phyloP scores from a whole-genome alignment of 2,329 filamentous ascomycete genomes.

The Aspergillaceae sp. region DNA sequence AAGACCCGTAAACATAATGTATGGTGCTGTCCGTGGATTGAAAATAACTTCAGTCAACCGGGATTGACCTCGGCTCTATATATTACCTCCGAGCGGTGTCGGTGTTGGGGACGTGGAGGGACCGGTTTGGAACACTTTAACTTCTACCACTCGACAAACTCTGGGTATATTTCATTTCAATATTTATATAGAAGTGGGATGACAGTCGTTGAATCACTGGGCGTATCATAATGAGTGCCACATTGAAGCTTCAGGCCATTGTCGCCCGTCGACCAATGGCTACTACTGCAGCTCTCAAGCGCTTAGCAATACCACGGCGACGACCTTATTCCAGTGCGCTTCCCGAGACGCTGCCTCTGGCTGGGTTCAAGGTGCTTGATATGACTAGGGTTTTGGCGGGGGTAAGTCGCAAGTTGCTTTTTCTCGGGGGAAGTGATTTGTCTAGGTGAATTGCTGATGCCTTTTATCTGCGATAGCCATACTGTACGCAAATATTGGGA shows the following conservation, averaged over 20 bases:
- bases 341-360: conserved; percentile 56
- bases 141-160: no score
- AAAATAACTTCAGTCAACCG: neutral
- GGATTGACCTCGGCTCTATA: conserved; percentile 4
- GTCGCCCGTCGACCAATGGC: conserved; percentile 15
- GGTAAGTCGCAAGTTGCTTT: conserved; percentile 46
- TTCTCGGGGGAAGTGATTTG: neutral
- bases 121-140: no score
- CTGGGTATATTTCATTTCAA: no score
- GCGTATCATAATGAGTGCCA: conserved; percentile 14
- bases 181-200: neutral
- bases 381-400: conserved; percentile 95
- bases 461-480: conserved; percentile 54
- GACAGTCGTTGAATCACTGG: neutral
- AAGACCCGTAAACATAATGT: conserved; percentile 85
- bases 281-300: conserved; percentile 10
- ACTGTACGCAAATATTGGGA: conserved; percentile 92
- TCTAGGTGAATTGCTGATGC: conserved; percentile 6
- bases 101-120: neutral
- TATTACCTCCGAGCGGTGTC: conserved; percentile 1
- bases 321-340: conserved; percentile 34
- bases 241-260: conserved; percentile 15
- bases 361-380: conserved; percentile 82
- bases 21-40: neutral
- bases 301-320: conserved; percentile 18